Conservation (phyloP, 306 rosid species). For the Trifolium pratense region DNA sequence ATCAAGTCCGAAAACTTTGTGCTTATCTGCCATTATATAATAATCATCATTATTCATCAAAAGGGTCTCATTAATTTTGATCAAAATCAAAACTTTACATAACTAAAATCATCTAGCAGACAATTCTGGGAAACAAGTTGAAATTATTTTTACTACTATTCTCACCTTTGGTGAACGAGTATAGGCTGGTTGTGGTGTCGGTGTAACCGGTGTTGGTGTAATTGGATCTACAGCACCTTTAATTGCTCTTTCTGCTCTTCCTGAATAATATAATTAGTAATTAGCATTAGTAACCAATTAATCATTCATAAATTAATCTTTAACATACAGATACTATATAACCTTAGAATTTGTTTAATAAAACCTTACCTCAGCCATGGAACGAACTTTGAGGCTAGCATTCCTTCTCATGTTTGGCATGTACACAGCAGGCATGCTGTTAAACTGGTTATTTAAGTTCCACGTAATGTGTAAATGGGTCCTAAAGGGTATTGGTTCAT, state of each 20-base stretch:
- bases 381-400: constrained; percentile 41
- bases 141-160: neutral
- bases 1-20: constrained; percentile 62
- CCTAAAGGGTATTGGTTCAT: constrained; percentile 52
- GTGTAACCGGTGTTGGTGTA: neutral
- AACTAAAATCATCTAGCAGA: neutral
- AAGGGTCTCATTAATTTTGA: neutral
- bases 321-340: neutral
- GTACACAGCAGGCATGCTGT: constrained; percentile 26
- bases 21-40: constrained; percentile 48
- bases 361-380: constrained; percentile 50
- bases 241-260: constrained; percentile 25
- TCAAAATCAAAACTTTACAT: neutral
- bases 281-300: too few species aligned
- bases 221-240: neutral
- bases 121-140: neutral
- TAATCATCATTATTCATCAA: neutral
- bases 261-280: constrained; percentile 8
- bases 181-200: neutral
- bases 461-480: constrained; percentile 34
- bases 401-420: constrained; percentile 20
- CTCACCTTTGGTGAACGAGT: constrained; percentile 13
- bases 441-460: constrained; percentile 45
- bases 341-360: neutral
- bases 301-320: too few species aligned